Base-by-base conservation (phyloP, 2,329 filamentous ascomycete genomes). In the Coniochaeta sp. region DNA sequence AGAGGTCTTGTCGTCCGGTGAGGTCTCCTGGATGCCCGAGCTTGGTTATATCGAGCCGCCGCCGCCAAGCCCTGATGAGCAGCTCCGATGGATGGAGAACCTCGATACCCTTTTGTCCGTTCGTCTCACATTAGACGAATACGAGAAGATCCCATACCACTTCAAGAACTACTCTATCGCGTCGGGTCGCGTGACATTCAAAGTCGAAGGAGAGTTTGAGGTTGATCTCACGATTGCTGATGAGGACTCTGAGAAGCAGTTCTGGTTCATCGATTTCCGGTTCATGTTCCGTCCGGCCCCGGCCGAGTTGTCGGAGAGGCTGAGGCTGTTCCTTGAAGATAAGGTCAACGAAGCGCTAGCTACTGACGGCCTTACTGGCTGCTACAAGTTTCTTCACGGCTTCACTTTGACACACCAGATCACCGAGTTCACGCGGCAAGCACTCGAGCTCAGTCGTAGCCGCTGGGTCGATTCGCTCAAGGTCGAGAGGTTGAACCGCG, bases 191-290 rank as follows among this genome's bases (percentile, higher is more conserved):
- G 93, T 90, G 7, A 98, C 92, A 0, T 99, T 99, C 72, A 83
- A 79, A 55, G 89, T 98, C 1, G 77, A 84, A 2, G 84, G 85
- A 58, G 93, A 98, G 72, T 97, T 97, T 67, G 93, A 98, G 72
- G 85, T 98, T 22, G 95, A 98, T 70, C 82, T 99, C 58, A 93
- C 92, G 1, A 89, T 98, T 63, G 91, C 90, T 19, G 89, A 93
- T 66, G 93, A 98, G 69, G 89, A 95, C 65, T 84, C 87, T 19
- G 80, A 86, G 34, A 89, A 89, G 59, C 93, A 96, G 67, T 96
- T 96, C 70, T 97, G 89, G 81, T 96, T 98, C 70, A 90, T 98
- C 63, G 93, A 98, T 72, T 87, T 98, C 67, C 86, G 93, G 61
- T 92, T 96, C 66, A 77, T 87, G 16, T 99, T 96, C 71, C 81